Evolutionary conservation across 208 protist genomes (phyloP).

Genomic region (Acanthamoeba healyi): DNA sequence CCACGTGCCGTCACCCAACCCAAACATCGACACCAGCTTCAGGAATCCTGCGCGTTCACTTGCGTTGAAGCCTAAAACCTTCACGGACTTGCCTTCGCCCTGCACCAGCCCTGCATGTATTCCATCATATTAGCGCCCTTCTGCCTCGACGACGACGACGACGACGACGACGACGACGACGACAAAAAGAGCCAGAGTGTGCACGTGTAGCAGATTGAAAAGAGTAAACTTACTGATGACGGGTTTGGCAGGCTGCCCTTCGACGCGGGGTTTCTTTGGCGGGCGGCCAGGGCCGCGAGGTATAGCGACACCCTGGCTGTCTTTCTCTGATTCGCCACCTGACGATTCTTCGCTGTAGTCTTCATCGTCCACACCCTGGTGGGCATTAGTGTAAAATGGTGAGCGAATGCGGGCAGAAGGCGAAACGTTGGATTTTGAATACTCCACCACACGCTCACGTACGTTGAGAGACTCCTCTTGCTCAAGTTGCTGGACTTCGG

Average conservation of each 20-base stretch:
- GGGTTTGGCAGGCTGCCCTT: not conserved
- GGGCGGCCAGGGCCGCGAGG: not conserved
- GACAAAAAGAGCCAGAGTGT: no score
- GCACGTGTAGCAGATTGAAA: not conserved
- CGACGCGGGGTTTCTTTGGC: not conserved
- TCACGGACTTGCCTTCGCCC: conserved; percentile 51
- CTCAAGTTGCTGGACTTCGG: not conserved
- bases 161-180: not conserved
- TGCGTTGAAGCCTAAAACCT: conserved; percentile 61
- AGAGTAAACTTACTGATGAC: not conserved
- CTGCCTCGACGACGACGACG: not conserved
- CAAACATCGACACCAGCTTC: conserved; percentile 33
- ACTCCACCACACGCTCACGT: no score
- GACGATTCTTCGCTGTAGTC: conserved; percentile 65
- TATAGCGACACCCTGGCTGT: conserved; percentile 7
- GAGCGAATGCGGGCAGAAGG: not conserved
- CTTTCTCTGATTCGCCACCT: not conserved
- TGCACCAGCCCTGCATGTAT: conserved; percentile 2
- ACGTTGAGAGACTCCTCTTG: conserved; percentile 21
- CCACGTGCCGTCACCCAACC: conserved; percentile 72
- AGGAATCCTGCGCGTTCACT: conserved; percentile 10
- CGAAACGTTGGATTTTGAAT: no score
- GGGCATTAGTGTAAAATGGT: not conserved
- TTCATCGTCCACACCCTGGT: conserved; percentile 11
- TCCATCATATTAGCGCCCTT: no score